Evolutionary conservation across 2,329 filamentous ascomycete genomes (phyloP).

Genomic region (Fusarium oxysporum): DNA sequence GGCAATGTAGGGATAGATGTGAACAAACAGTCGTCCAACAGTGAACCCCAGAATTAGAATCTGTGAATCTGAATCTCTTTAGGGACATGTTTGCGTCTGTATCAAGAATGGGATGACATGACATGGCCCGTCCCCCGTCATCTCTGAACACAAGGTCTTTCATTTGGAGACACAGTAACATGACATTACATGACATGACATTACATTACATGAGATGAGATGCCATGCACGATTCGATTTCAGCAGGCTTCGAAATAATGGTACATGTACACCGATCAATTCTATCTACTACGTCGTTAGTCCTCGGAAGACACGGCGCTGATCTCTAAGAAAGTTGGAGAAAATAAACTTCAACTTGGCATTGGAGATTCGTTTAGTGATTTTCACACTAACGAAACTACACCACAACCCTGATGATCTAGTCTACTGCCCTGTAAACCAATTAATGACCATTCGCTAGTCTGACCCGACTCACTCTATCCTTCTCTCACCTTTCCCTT

Average conservation of each 20-base stretch:
- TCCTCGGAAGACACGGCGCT: constrained; percentile 1
- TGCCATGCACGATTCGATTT: constrained; percentile 26
- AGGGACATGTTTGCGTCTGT: constrained; percentile 37
- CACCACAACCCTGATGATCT: neutral
- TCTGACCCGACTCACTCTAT: neutral
- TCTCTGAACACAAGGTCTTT: constrained; percentile 15
- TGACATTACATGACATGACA: neutral
- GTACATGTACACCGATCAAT: constrained; percentile 3
- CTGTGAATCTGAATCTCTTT: constrained; percentile 15
- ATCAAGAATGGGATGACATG: constrained; percentile 37
- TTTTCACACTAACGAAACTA: neutral
- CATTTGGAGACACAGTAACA: constrained; percentile 9
- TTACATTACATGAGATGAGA: neutral
- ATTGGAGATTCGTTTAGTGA: neutral
- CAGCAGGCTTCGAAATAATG: constrained; percentile 16
- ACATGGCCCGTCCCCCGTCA: constrained; percentile 29
- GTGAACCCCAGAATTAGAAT: neutral
- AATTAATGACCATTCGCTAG: neutral
- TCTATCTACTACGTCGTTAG: neutral
- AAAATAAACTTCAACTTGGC: neutral
- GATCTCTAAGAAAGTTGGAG: neutral
- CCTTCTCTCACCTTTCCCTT: neutral
- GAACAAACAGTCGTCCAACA: constrained; percentile 11
- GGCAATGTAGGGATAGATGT: neutral
- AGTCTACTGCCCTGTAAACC: neutral